Evolutionary conservation across 2,329 filamentous ascomycete genomes (phyloP).

Genomic region (Colletotrichum sp.): DNA sequence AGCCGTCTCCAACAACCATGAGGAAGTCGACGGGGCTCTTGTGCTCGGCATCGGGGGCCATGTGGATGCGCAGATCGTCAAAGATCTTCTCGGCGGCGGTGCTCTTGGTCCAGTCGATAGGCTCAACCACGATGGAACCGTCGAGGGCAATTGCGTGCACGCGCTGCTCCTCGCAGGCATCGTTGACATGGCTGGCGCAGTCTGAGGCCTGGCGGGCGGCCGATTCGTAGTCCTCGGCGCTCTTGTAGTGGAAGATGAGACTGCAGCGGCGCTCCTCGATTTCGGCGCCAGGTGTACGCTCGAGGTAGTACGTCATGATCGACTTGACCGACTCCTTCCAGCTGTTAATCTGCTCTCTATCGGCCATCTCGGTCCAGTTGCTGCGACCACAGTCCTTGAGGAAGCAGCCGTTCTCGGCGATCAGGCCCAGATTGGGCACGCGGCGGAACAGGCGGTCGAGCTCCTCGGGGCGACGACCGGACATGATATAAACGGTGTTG

Average conservation of each 20-base stretch:
- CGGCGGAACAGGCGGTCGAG: conserved; percentile 85
- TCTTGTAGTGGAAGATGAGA: conserved; percentile 88
- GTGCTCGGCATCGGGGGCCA: conserved; percentile 36
- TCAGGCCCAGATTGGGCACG: conserved; percentile 83
- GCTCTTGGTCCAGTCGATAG: conserved; percentile 85
- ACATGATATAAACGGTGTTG: conserved; percentile 95
- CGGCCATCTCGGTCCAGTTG: conserved; percentile 80
- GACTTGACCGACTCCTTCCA: conserved; percentile 87
- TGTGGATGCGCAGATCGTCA: conserved; percentile 54
- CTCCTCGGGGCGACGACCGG: conserved; percentile 83
- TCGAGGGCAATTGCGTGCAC: conserved; percentile 85
- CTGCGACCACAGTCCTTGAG: conserved; percentile 72
- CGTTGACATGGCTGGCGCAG: conserved; percentile 94
- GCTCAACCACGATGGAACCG: conserved; percentile 82
- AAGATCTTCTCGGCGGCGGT: conserved; percentile 81
- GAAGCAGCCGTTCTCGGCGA: conserved; percentile 95
- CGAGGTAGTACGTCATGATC: conserved; percentile 88
- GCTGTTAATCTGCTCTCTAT: conserved; percentile 69
- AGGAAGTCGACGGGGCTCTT: conserved; percentile 76
- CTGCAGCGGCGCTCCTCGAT: conserved; percentile 93
- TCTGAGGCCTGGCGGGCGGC: conserved; percentile 84
- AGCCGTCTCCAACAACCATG: conserved; percentile 87
- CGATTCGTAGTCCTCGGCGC: conserved; percentile 76
- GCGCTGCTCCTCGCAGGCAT: conserved; percentile 82
- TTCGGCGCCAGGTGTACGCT: conserved; percentile 85